phyloP scores from a whole-genome alignment of 441 rosid species.

The Euphorbia celastroides region DNA sequence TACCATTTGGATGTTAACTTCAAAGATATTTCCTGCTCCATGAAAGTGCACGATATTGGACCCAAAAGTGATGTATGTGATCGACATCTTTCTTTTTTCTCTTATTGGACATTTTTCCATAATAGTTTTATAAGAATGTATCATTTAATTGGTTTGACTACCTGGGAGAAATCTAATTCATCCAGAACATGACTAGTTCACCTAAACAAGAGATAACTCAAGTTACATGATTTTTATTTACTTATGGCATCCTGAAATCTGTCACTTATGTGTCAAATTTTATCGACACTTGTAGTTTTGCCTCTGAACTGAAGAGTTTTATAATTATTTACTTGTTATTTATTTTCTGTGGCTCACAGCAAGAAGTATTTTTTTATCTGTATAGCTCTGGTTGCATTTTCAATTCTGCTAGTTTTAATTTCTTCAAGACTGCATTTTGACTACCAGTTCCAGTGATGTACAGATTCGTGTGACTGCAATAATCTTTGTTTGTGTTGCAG shows the following conservation, averaged over 20 bases:
- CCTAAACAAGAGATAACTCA: not conserved
- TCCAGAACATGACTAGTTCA: not conserved
- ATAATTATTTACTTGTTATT: not conserved
- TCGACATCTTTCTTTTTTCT: not conserved
- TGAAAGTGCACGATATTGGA: constrained; percentile 55
- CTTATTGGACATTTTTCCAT: too few species aligned
- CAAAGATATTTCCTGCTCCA: constrained; percentile 40
- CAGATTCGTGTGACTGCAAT: not conserved
- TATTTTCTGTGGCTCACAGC: too few species aligned
- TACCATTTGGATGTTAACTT: constrained; percentile 45
- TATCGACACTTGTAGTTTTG: not conserved
- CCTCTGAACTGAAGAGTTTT: not conserved
- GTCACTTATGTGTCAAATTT: not conserved
- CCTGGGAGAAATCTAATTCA: constrained; percentile 6
- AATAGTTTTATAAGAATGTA: too few species aligned
- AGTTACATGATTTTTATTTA: too few species aligned
- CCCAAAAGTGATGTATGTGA: constrained; percentile 41
- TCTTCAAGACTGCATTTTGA: constrained; percentile 5
- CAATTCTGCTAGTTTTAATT: constrained; percentile 7
- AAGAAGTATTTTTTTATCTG: not conserved
- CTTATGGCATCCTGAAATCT: not conserved
- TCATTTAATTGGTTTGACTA: not conserved
- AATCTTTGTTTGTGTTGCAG: constrained; percentile 31
- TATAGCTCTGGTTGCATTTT: not conserved
- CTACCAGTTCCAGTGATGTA: not conserved